Evolutionary conservation across 2,329 filamentous ascomycete genomes (phyloP).

Genomic region (Lachnellula hyalina): DNA sequence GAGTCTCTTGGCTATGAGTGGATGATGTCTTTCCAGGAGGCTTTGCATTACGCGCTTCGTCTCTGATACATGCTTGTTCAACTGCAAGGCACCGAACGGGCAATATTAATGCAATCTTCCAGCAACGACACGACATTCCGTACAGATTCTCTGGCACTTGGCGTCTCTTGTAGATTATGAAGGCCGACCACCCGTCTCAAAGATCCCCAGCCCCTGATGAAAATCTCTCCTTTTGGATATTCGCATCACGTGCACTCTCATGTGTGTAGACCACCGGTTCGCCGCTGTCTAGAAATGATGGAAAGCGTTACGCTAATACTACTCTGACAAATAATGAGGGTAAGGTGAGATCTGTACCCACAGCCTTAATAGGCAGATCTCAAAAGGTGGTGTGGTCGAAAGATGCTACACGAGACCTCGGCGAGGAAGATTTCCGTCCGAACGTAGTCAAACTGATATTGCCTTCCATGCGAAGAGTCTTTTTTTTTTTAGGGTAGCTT

Average conservation of each 20-base stretch:
- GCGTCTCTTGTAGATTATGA: conserved; percentile 1
- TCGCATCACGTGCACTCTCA: neutral
- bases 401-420: neutral
- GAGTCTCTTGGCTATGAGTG: neutral
- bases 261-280: neutral
- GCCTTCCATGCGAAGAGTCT: neutral
- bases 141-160: neutral
- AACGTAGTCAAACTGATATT: neutral
- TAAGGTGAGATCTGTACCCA: neutral
- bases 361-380: neutral
- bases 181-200: conserved; percentile 2
- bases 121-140: neutral
- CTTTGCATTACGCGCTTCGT: neutral
- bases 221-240: neutral
- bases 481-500: neutral
- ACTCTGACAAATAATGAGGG: neutral
- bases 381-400: neutral
- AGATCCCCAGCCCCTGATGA: neutral
- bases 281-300: neutral
- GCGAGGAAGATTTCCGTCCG: neutral
- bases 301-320: neutral
- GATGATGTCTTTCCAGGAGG: neutral
- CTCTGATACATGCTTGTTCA: neutral
- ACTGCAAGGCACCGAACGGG: neutral
- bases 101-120: neutral